These are phyloP conservation scores for Globisporangium recalcitrans DNA, from an alignment of 352 stramenopile genomes.

Conservation along the genomic window DNA sequence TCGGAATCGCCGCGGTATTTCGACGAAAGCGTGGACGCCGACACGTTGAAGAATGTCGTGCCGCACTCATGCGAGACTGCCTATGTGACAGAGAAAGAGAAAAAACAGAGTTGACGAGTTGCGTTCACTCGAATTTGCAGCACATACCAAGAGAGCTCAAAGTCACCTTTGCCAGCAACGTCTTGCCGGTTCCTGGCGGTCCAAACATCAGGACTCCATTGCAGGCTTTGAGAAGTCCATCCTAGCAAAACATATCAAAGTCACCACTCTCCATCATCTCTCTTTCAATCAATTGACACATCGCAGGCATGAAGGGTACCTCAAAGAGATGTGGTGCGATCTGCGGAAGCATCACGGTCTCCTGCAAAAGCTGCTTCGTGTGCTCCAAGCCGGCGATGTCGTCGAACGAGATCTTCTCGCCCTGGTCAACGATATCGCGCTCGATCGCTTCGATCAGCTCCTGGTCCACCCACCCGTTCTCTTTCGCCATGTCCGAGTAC, in stretches of 20 bases:
- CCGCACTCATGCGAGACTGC: constrained; percentile 93
- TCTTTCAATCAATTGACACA: neutral
- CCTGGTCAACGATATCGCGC: constrained; percentile 79
- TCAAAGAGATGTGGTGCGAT: constrained; percentile 81
- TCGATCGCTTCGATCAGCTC: constrained; percentile 85
- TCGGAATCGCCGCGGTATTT: constrained; percentile 94
- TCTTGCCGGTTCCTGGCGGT: constrained; percentile 89
- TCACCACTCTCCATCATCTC: neutral
- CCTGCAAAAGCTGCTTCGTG: constrained; percentile 78
- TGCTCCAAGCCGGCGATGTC: constrained; percentile 73
- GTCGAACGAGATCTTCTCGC: constrained; percentile 63
- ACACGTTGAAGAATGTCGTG: constrained; percentile 98
- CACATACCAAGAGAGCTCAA: neutral
- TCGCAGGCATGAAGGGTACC: constrained; percentile 16
- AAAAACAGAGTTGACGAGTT: neutral
- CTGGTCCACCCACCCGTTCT: constrained; percentile 67
- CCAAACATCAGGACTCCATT: constrained; percentile 86
- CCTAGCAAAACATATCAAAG: constrained; percentile 21
- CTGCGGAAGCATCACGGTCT: constrained; percentile 83
- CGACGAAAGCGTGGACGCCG: constrained; percentile 84
- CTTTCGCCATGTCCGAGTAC: constrained; percentile 74
- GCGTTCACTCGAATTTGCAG: neutral
- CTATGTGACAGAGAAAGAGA: constrained; percentile 16
- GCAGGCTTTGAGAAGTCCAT: constrained; percentile 73
- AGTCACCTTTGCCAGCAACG: constrained; percentile 61